Conservation (phyloP, 306 rosid genomes). For the Aeschynomene evenia region DNA sequence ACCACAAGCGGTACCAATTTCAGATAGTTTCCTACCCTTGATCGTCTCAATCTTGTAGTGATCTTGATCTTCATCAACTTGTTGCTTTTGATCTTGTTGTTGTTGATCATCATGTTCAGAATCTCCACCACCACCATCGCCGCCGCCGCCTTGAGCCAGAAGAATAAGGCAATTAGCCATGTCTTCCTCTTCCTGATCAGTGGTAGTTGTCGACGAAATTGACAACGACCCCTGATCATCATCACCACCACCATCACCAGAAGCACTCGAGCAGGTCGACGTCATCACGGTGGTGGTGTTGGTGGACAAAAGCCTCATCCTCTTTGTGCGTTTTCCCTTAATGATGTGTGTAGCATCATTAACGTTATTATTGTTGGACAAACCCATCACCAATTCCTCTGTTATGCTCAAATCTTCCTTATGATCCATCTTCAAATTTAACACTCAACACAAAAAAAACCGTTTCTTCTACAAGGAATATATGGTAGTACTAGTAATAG, state of each 20-base stretch:
- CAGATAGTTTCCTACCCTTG: constrained; percentile 16
- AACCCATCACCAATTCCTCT: constrained; percentile 28
- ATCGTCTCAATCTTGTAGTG: not conserved
- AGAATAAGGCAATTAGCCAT: constrained; percentile 95
- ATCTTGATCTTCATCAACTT: not conserved
- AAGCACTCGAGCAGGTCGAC: constrained; percentile 55
- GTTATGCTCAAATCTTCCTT: constrained; percentile 44
- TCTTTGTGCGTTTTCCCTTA: constrained; percentile 74
- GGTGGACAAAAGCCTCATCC: constrained; percentile 41
- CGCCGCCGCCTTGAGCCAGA: constrained; percentile 63
- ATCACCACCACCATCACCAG: constrained; percentile 36
- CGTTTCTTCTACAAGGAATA: not conserved
- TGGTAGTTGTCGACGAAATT: constrained; percentile 36
- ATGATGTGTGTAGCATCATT: constrained; percentile 20
- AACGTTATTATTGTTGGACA: not conserved
- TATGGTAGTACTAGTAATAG: too few relatives aligned
- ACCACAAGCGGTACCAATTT: not conserved
- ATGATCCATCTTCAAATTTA: not conserved
- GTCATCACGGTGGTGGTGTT: not conserved
- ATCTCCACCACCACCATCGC: constrained; percentile 19
- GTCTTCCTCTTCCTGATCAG: constrained; percentile 75
- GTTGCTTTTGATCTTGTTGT: not conserved
- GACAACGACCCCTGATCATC: constrained; percentile 32
- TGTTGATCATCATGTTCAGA: not conserved
- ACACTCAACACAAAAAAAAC: not conserved